Base-by-base conservation (phyloP, 2,329 filamentous ascomycete species). In the Diaporthe ilicicola region DNA sequence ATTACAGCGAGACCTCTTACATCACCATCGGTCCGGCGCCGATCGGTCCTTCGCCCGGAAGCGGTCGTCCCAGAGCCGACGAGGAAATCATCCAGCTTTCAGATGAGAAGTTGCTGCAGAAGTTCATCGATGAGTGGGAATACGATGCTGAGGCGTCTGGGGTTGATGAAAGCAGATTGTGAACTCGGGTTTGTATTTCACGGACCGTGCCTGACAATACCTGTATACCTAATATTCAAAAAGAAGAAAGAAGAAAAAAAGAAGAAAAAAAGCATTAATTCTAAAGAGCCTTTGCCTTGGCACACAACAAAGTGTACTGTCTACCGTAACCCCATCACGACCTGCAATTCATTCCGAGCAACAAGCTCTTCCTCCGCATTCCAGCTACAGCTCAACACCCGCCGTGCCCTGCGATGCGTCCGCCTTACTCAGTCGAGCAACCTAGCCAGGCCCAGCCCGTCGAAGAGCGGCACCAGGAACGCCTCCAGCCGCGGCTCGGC, bases 391-490 rank as follows among this genome's bases (percentile, higher is more conserved):
- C n/a, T n/a, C 19, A 34, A 46, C 4, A 4, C 39, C 39, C 10
- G 42, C 42, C 27, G 15, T 34, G 42, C 10, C 27, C 29, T 48
- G 3, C 12, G 19, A 17, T 6, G 19, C 12, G 24, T 10, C 44
- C n/a, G 9, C 3, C 9, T 17, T 13, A 17, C 37, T 68, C 59
- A 77, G 68, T 78, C 75, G 53, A 75, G 70, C 42, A 79, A 68
- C 34, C 79, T 75, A 7, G 77, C 77, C 34, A 81, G 69, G 32
- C 76, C 76, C 22, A 83, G 44, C 22, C 82, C 82, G 72, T 83
- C 82, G 74, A 82, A 83, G 15, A 81, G 75, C 8, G 82, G 82
- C 69, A 83, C 62, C 37, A 83, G 50, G 69, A 81, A 79, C 8
- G 77, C 76, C 67, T 83, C 82, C 17, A 83, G 74, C 64, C 81